These are phyloP conservation scores for Ustilago sp. DNA, from an alignment of 1,284 basidiomycete genomes.

Conservation along the genomic window DNA sequence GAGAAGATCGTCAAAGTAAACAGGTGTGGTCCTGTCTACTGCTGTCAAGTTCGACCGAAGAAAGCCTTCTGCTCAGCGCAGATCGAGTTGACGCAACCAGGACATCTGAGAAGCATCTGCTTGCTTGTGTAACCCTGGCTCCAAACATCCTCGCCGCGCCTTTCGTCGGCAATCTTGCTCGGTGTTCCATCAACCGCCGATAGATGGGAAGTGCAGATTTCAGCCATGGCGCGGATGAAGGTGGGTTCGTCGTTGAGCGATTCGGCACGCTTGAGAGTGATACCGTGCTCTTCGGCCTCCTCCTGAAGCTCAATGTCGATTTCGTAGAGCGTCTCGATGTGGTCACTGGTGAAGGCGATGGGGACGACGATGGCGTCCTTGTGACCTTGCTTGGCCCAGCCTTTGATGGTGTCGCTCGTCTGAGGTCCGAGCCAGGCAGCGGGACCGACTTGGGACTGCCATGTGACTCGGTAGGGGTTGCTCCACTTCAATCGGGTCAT, in stretches of 20 bases:
- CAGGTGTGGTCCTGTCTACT: background rate
- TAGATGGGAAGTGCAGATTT: conserved; percentile 87
- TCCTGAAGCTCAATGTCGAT: conserved; percentile 92
- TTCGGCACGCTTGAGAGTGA: conserved; percentile 89
- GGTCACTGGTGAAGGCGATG: conserved; percentile 98
- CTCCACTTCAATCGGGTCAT: conserved; percentile 66
- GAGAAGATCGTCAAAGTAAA: background rate
- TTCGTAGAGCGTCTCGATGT: conserved; percentile 98
- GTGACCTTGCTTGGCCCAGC: conserved; percentile 85
- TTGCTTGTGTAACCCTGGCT: conserved; percentile 74
- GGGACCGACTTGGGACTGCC: conserved; percentile 98
- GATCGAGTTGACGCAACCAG: conserved; percentile 88
- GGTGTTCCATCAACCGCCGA: conserved; percentile 36
- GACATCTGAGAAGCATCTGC: conserved; percentile 90
- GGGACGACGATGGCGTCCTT: conserved; percentile 91
- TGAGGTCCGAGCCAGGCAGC: conserved; percentile 99
- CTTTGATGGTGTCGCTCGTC: conserved; percentile 90
- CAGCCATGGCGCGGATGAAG: conserved; percentile 94
- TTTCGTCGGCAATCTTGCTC: conserved; percentile 32
- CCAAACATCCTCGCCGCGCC: conserved; percentile 55
- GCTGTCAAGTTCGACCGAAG: conserved; percentile 72
- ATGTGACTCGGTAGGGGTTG: conserved; percentile 83
- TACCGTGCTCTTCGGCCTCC: conserved; percentile 83
- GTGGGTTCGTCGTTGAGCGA: conserved; percentile 98
- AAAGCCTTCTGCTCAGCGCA: conserved; percentile 89